Evolutionary conservation across 2,329 filamentous ascomycete genomes (phyloP), one percentile per base, ranked within the genome.

Genomic region (Canariomyces notabilis): DNA sequence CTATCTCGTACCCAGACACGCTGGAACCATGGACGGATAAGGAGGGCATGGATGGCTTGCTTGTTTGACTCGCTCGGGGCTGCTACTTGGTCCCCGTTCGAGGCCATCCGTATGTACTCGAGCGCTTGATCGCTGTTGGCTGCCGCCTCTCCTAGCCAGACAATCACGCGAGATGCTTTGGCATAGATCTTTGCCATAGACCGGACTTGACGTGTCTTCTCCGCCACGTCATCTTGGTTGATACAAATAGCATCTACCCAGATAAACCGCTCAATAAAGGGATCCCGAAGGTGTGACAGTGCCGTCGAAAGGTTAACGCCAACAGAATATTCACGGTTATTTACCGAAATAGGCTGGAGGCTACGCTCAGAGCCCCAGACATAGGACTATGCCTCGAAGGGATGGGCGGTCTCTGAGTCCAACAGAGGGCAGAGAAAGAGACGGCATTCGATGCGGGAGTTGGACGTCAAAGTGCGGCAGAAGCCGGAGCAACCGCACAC

Each of bases 1-100:
- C 22, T 15, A 16, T 32, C 22, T 4, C 44, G 35, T 50, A 47
- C 48, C 44, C 39, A 50, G 6, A 50, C 40, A n/a, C 48, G 48
- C 22, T 47, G 23, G 33, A 50, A 50, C 48, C 39, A 50, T 37
- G 18, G 3, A 15, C 39, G 23, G n/a, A 23, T 3, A 31, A 50
- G 38, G 1, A 50, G 39, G 12, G 37, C 12, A 16, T 36, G 12
- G 43, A 42, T 43, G 7, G 23, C 22, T 32, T 41, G 38, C 38
- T 19, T 18, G 3, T 8, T 5, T 21, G 20, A 21, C 8, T 37
- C 19, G 35, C 6, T 21, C 6, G 35, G 9, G 6, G 18, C 11
- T 3, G 4, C 12, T 21, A 8, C 14, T 2, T 12, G 35, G 11
- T 19, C 7, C 16, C 4, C 11, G 12, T 35, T 20, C 16, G 33